Evolutionary conservation across 2,329 filamentous ascomycete genomes (phyloP), one percentile per base, ranked within the genome.

Genomic region (Penicillium paneum): DNA sequence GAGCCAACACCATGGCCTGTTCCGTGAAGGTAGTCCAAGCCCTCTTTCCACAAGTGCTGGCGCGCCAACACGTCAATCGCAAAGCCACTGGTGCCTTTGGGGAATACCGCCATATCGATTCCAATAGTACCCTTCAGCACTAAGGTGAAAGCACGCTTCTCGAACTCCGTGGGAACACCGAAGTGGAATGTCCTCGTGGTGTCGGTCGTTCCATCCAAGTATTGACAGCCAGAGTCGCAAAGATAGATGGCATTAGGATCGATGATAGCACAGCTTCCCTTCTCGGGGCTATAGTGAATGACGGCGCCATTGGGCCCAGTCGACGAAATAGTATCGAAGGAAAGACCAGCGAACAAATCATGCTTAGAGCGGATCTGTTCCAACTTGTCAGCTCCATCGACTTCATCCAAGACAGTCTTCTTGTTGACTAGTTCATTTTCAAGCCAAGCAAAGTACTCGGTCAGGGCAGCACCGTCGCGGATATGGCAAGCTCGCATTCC

Each of bases 221-320:
- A 99, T 72, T 99, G 94, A n/a, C 90, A 94, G 21, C 94, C 94
- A 21, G 94, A 97, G 73, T 99, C 94, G 71, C 94, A 99, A 3
- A 99, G 84, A 67, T 99, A 99, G 55, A 99, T 85, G 13, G 87
- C 86, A 7, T 85, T 84, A 0, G 91, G 90, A 63, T 99, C 91
- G 64, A 99, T 91, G 28, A 83, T 78, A 8, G 91, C 83, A 74
- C 93, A 97, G 59, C 81, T 87, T 19, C 89, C 91, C 52, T 83
- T 85, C 68, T 96, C 90, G 0, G 94, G 92, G 63, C 88, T 89
- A 78, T 99, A 99, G 71, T 99, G 94, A 54, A 99, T 99, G 12
- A 99, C 83, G 5, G 94, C 94, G 54, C 91, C 94, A 71, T 94
- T 96, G 2, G 93, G 78, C 3, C 94, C 94, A 0, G 91, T 97